Evolutionary conservation across 1,284 basidiomycete genomes (phyloP).

Genomic region (Ceratobasidium sp.): DNA sequence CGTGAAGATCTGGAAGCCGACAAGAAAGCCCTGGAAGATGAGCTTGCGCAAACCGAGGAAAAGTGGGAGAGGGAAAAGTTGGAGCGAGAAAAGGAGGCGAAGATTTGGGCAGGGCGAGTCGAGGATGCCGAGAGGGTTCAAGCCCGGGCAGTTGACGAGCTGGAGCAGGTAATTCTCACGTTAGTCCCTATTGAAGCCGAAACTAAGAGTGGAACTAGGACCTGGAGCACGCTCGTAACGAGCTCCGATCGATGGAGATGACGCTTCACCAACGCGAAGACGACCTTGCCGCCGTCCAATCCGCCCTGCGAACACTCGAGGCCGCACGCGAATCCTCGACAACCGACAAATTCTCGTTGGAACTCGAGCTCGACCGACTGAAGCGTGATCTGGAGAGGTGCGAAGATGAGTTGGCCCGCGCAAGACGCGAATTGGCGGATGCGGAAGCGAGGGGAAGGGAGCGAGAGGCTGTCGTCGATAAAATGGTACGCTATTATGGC

Average conservation of each 20-base stretch:
- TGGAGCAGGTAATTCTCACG: slow-evolving; percentile 20
- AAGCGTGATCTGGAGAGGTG: slow-evolving; percentile 83
- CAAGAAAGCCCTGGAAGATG: slow-evolving; percentile 44
- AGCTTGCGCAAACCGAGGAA: slow-evolving; percentile 47
- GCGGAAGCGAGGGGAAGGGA: slow-evolving; percentile 70
- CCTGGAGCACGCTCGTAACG: slow-evolving; percentile 48
- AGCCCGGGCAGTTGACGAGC: slow-evolving; percentile 25
- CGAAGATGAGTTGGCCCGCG: slow-evolving; percentile 80
- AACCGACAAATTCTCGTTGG: slow-evolving; percentile 83
- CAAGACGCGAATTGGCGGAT: slow-evolving; percentile 75
- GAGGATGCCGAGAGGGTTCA: slow-evolving; percentile 31
- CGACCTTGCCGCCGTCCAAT: slow-evolving; percentile 79
- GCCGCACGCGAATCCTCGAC: slow-evolving; percentile 81
- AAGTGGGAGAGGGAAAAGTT: slow-evolving; percentile 52
- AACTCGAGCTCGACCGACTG: slow-evolving; percentile 89
- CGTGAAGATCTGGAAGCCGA: slow-evolving; percentile 39
- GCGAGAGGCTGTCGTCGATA: slow-evolving; percentile 72
- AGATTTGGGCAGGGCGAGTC: slow-evolving; percentile 52
- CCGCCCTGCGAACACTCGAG: slow-evolving; percentile 70
- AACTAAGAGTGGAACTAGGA: slow-evolving; percentile 43
- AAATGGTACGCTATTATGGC: slow-evolving; percentile 54
- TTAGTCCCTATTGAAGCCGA: background rate
- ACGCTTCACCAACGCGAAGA: slow-evolving; percentile 70
- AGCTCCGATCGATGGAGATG: slow-evolving; percentile 56
- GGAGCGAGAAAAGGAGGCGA: slow-evolving; percentile 51